Conservation (phyloP, 345 rosid species). For the Corymbia maculata region DNA sequence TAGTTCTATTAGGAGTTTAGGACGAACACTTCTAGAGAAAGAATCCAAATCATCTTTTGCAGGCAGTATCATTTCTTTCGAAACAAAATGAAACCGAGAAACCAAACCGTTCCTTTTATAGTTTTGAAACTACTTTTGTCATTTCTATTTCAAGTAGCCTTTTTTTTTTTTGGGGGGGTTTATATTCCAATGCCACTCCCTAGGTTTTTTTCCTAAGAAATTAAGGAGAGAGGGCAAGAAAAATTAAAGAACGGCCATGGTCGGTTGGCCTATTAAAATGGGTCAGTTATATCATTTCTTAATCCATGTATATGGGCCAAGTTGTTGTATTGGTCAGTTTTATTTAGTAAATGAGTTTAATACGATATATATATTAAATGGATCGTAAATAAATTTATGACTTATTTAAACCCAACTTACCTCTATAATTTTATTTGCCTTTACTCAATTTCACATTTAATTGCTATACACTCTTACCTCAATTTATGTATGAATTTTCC, state of each 20-base stretch:
- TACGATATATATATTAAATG: not conserved
- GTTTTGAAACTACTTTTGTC: not conserved
- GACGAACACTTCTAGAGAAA: not conserved
- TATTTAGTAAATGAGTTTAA: not conserved
- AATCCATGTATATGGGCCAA: not conserved
- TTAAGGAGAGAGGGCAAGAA: not conserved
- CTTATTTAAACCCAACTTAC: not conserved
- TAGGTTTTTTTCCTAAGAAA: not conserved
- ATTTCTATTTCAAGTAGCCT: not conserved
- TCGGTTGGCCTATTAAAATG: not conserved
- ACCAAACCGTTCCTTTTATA: not conserved
- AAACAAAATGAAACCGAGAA: not conserved
- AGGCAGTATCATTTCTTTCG: not conserved
- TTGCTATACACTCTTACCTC: fast-evolving
- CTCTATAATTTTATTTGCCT: fast-evolving
- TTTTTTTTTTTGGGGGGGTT: no score
- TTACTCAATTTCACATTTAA: fast-evolving
- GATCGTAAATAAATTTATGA: not conserved
- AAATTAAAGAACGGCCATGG: not conserved
- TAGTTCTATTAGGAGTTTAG: not conserved
- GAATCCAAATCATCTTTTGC: not conserved
- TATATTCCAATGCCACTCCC: not conserved
- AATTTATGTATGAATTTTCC: not conserved
- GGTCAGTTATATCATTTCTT: not conserved
- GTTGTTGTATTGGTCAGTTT: not conserved